Percentiles rank a stretch among this genome's conserved stretches.
Conservation (phyloP, 2,329 filamentous ascomycete species). For the Nigrospora oryzae region DNA sequence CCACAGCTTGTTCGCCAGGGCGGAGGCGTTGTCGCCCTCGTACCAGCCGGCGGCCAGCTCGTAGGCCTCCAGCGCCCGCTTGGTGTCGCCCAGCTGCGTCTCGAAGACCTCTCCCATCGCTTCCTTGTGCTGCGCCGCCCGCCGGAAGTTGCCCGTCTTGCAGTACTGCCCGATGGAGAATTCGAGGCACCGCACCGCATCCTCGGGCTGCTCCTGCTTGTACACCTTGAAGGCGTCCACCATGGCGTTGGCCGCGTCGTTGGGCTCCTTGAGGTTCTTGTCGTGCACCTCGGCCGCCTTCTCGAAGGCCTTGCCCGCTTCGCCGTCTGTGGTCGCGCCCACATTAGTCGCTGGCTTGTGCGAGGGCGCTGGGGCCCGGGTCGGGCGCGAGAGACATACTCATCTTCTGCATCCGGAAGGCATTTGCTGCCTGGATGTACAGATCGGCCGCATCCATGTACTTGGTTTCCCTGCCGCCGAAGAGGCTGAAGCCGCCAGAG, state of each 20-base stretch:
- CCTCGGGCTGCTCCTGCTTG: slow-evolving; percentile 72
- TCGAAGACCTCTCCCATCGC: slow-evolving; percentile 82
- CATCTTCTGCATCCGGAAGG: slow-evolving; percentile 80
- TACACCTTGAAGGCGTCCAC: slow-evolving; percentile 95
- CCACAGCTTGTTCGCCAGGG: slow-evolving; percentile 86
- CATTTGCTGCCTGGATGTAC: slow-evolving; percentile 83
- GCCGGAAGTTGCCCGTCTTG: slow-evolving; percentile 79
- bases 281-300: slow-evolving; percentile 74
- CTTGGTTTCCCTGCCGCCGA: slow-evolving; percentile 80
- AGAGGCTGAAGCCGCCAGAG: slow-evolving; percentile 76
- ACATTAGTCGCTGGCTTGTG: not conserved
- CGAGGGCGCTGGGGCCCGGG: not conserved
- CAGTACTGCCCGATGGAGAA: slow-evolving; percentile 81
- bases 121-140: slow-evolving; percentile 87
- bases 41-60: slow-evolving; percentile 85
- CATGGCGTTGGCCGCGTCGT: slow-evolving; percentile 83
- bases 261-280: slow-evolving; percentile 77
- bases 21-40: slow-evolving; percentile 75
- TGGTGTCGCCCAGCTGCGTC: slow-evolving; percentile 67
- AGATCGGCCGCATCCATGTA: slow-evolving; percentile 83
- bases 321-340: slow-evolving; percentile 49
- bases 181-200: slow-evolving; percentile 73
- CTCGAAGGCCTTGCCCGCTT: slow-evolving; percentile 82
- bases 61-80: slow-evolving; percentile 73
- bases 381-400: slow-evolving; percentile 39